phyloP scores from a whole-genome alignment of 768 basidiomycete species.

The Agaricus bisporus region DNA sequence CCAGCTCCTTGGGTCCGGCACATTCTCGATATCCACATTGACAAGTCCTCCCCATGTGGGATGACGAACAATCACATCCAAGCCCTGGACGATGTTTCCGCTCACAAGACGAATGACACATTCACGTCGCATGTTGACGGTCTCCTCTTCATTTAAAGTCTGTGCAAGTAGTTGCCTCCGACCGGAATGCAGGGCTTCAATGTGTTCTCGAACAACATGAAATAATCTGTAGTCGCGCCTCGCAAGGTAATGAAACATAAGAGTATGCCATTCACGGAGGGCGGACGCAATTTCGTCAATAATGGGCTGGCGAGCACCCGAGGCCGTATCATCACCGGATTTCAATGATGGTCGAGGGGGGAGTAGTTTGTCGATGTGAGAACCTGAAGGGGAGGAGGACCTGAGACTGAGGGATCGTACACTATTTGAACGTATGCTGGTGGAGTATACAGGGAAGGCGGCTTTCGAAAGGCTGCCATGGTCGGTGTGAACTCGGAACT shows the following conservation, averaged over 20 bases:
- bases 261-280: slow-evolving; percentile 89
- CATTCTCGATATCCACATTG: slow-evolving; percentile 84
- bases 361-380: slow-evolving; percentile 62
- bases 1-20: slow-evolving; percentile 77
- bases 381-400: slow-evolving; percentile 61
- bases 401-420: slow-evolving; percentile 74
- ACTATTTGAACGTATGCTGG: slow-evolving; percentile 62
- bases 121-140: slow-evolving; percentile 70
- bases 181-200: slow-evolving; percentile 89
- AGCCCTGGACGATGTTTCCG: slow-evolving; percentile 86
- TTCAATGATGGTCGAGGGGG: slow-evolving; percentile 93
- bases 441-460: slow-evolving; percentile 65
- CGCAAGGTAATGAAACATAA: slow-evolving; percentile 89
- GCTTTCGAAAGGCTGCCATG: slow-evolving; percentile 69
- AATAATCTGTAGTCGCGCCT: slow-evolving; percentile 88
- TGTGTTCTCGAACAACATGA: slow-evolving; percentile 77
- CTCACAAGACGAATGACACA: slow-evolving; percentile 84
- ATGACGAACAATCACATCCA: slow-evolving; percentile 96
- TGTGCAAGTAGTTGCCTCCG: slow-evolving; percentile 85
- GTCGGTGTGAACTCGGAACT: slow-evolving; percentile 71
- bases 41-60: slow-evolving; percentile 87
- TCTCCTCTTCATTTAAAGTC: slow-evolving; percentile 84
- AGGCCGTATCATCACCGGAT: slow-evolving; percentile 88
- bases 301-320: slow-evolving; percentile 80
- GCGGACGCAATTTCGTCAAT: slow-evolving; percentile 98